A percentile compares a stretch with the other conserved stretches of the same genome.
phyloP scores from a whole-genome alignment of 2,329 filamentous ascomycete genomes.

The Raffaelea ambrosiae region DNA sequence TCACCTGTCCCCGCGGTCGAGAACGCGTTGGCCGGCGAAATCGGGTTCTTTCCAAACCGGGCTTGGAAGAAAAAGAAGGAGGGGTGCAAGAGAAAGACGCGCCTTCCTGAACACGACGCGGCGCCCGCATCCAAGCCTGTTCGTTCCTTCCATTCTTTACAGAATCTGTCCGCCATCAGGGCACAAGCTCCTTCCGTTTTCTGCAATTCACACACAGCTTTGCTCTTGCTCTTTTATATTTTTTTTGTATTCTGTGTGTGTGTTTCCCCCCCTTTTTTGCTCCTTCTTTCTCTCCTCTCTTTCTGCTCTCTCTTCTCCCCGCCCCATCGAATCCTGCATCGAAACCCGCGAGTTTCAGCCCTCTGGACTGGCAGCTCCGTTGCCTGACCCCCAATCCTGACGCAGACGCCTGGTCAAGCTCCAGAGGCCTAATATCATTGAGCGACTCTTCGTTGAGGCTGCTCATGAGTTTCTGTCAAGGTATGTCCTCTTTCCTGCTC shows the following conservation, averaged over 20 bases:
- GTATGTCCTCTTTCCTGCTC: not conserved
- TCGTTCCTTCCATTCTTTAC: slow-evolving; percentile 7
- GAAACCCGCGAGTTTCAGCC: not conserved
- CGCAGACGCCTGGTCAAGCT: not conserved
- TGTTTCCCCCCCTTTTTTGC: not conserved
- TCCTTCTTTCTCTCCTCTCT: not conserved
- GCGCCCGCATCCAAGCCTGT: not conserved
- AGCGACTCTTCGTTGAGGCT: slow-evolving; percentile 9
- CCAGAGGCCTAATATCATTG: not conserved
- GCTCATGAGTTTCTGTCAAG: not conserved
- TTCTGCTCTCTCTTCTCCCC: not conserved
- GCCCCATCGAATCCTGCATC: not conserved
- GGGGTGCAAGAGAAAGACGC: not conserved
- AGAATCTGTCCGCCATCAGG: not conserved
- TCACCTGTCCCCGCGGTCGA: too few relatives aligned
- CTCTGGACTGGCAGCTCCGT: not conserved
- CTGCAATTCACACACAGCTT: not conserved
- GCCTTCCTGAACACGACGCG: slow-evolving; percentile 4
- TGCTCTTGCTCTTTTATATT: not conserved
- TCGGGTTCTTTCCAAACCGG: too few relatives aligned
- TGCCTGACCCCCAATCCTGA: not conserved
- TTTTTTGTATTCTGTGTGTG: not conserved
- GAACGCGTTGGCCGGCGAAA: too few relatives aligned
- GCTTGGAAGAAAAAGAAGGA: not conserved
- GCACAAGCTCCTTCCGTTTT: slow-evolving; percentile 1